Conservation (phyloP, 176 grass and related monocot genomes). For the Luzula sylvatica region DNA sequence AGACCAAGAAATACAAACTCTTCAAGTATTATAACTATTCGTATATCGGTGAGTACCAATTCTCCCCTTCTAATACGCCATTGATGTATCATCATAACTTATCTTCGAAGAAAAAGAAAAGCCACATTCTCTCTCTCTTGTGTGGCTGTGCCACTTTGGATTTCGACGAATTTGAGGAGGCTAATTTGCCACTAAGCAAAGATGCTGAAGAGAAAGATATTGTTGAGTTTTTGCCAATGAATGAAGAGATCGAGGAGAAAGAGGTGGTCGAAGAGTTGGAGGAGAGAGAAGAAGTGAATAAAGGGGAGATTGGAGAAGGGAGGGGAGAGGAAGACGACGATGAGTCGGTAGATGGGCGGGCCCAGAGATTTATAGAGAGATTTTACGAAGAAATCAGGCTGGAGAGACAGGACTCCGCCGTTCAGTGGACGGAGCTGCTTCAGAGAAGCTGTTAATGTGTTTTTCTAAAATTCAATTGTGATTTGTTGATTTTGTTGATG, state of each 20-base stretch:
- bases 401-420: constrained; percentile 46
- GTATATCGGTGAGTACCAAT: constrained; percentile 76
- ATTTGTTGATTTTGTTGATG: background rate
- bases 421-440: constrained; percentile 26
- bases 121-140: constrained; percentile 28
- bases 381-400: constrained; percentile 79
- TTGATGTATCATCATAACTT: constrained; percentile 21
- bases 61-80: constrained; percentile 61
- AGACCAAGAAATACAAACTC: constrained; percentile 32
- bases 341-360: constrained; percentile 45
- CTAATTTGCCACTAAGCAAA: background rate
- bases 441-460: constrained; percentile 17
- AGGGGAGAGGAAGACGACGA: constrained; percentile 24
- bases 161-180: constrained; percentile 25
- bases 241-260: background rate
- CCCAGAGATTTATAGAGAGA: constrained; percentile 78
- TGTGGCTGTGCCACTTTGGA: constrained; percentile 33
- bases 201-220: background rate
- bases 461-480: constrained; percentile 26
- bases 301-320: background rate
- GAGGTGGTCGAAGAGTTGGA: constrained; percentile 13
- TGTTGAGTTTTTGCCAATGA: background rate
- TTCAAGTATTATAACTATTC: constrained; percentile 65
- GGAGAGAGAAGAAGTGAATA: background rate
- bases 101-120: constrained; percentile 14